These are phyloP conservation scores for Biscogniauxia mediterranea DNA, from an alignment of 2,329 filamentous ascomycete genomes.

Conservation along the genomic window DNA sequence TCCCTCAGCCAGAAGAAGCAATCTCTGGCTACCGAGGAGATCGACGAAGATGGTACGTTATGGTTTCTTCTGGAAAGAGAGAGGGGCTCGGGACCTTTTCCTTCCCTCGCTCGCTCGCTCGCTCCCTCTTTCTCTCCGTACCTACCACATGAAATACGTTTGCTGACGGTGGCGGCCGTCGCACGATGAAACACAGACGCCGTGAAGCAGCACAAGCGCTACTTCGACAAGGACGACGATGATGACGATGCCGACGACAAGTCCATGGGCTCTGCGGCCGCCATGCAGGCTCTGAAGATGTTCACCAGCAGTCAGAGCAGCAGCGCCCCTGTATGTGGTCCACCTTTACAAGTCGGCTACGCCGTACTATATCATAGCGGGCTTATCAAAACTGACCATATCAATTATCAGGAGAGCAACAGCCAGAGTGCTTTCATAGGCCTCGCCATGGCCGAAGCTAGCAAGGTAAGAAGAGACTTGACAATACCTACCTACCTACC, in stretches of 20 bases:
- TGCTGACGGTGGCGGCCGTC: not conserved
- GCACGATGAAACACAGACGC: conserved; percentile 48
- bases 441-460: conserved; percentile 84
- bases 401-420: conserved; percentile 37
- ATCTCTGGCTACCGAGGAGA: conserved; percentile 43
- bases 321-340: conserved; percentile 34
- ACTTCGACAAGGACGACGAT: conserved; percentile 58
- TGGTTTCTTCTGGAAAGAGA: too few relatives aligned
- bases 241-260: conserved; percentile 46
- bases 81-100: too few relatives aligned
- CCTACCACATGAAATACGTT: too few relatives aligned
- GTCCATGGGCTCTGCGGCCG: conserved; percentile 69
- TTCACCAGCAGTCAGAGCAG: conserved; percentile 60
- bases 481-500: not conserved
- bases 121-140: conserved; percentile 2
- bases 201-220: conserved; percentile 71
- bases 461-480: conserved; percentile 54
- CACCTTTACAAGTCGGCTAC: not conserved
- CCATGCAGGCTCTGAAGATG: conserved; percentile 78
- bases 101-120: too few relatives aligned
- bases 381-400: not conserved
- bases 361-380: too few relatives aligned
- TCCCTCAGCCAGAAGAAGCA: conserved; percentile 49
- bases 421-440: conserved; percentile 80
- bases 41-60: conserved; percentile 49